Evolutionary conservation across 495 filamentous ascomycete species (phyloP), one percentile per base, ranked within the genome.

Genomic region (Penicillium coffeae): DNA sequence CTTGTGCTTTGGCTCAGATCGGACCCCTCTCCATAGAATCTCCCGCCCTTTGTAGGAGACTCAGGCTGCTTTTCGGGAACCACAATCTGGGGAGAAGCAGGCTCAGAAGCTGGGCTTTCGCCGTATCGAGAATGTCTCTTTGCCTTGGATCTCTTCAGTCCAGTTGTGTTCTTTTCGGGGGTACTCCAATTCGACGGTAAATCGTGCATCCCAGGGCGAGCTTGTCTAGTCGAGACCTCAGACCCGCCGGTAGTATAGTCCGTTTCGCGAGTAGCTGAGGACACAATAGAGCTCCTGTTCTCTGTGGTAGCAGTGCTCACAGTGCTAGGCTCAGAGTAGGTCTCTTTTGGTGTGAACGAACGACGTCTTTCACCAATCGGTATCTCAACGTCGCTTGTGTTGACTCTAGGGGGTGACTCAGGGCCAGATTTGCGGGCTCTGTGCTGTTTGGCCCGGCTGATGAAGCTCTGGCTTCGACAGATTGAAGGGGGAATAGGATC

Each of bases 331-430:
- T 73, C 66, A 14, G 69, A 69, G n/a, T 55, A 58, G 3, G 65
- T 60, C 16, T 67, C 67, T 30, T 64, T 67, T 5, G 61, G 51
- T 1, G 62, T 58, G 42, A 59, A 52, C 25, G 70, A 70, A 35
- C 66, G 66, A 35, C 68, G 63, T 32, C 71, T 78, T 62, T 90
- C 89, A n/a, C 89, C 88, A 50, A 92, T 83, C 7, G 89, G 89
- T 25, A 88, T 73, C 41, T 88, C 82, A 37, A 80, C 62, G 27
- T 78, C 78, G 34, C 66, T 76, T 3, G 81, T 74, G 52, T 75
- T 80, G 5, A 78, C 71, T 30, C 62, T 59, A 1, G 62, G 63
- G 1, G 66, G 54, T 21, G 66, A 73, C 2, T 70, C 64, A 30
- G 51, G 56, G 12, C 66, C 58, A 20, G 60, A 62, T 48, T 45